Base-by-base conservation (phyloP, 2,329 filamentous ascomycete species). In the Colletotrichum melonis region DNA sequence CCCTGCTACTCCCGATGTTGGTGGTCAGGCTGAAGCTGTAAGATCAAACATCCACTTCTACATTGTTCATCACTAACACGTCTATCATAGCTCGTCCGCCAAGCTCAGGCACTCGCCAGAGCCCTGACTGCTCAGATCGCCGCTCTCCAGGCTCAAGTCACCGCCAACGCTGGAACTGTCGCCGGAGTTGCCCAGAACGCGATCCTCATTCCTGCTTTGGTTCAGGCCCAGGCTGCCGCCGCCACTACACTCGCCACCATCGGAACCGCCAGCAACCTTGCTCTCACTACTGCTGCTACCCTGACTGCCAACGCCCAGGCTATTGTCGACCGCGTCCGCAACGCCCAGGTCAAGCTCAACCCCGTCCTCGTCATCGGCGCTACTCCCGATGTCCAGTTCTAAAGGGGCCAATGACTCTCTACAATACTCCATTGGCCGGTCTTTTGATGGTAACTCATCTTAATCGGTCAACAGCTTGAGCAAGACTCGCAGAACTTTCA, bases 361-460 rank as follows among this genome's bases (percentile, higher is more conserved):
- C 22, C 56, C 5, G 62, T 62, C 5, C 32, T 73, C n/a, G 5
- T 62, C 22, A 12, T 42, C 22, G 62, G 67, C 22, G 5, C 56
- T 56, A 64, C 57, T 55, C 46, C 35, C 46, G 56, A 22, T 2
- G 9, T 73, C 24, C 3, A 5, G 5, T 12, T 73, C 56, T 73
- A 66, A 62, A 49, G 8, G 46, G n/a, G 28, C 24, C 14, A 19
- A 38, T 14, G 3, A 22, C 16, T 46, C 14, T 35, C 5, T 32
- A 35, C 60, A 8, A 38, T 14, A 46, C n/a, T 30, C 26, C 42
- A 19, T 65, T 16, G 12, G 16, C 30, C 28, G 6, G 6, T 14
- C 5, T 28, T n/a, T 26, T 5, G 26, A 57, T 19, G 5, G 2
- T 5, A 1, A 12, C 19, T 3, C 16, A 38, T 4, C 9, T 4